Percentiles rank a stretch among this genome's conserved stretches.
Conservation (phyloP, 1,284 basidiomycete species). For the Fomitopsis palustris region DNA sequence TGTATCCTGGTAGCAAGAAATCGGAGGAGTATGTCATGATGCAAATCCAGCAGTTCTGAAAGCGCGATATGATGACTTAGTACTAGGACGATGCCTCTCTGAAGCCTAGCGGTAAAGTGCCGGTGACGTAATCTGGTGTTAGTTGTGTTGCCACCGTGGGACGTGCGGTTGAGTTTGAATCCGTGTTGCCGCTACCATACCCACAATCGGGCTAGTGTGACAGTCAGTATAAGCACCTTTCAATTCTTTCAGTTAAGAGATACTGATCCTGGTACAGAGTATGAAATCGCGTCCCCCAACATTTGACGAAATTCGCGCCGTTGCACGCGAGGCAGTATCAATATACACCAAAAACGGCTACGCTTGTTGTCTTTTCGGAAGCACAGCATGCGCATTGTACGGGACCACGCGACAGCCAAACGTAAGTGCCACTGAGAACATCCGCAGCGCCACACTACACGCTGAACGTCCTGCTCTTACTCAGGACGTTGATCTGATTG, state of each 20-base stretch:
- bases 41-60: no score
- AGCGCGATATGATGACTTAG: no score
- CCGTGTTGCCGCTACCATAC: not conserved
- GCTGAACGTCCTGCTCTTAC: not conserved
- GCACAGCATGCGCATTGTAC: slow-evolving; percentile 18
- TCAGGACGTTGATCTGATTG: slow-evolving; percentile 51
- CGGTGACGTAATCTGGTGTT: no score
- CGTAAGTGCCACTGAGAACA: slow-evolving; percentile 13
- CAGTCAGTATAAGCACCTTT: not conserved
- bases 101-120: no score
- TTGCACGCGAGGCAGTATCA: slow-evolving; percentile 8
- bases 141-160: no score
- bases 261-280: not conserved
- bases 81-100: no score
- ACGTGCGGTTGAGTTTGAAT: no score
- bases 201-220: not conserved
- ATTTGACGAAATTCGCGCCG: slow-evolving; percentile 6
- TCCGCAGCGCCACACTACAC: no score
- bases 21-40: no score
- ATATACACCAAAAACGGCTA: slow-evolving; percentile 13
- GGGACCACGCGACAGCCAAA: slow-evolving; percentile 18
- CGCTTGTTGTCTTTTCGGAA: slow-evolving; percentile 20
- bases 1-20: no score
- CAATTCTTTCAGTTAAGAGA: not conserved
- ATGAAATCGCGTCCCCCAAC: not conserved